Evolutionary conservation across 495 filamentous ascomycete species (phyloP).

Genomic region (Oidiodendron maius): DNA sequence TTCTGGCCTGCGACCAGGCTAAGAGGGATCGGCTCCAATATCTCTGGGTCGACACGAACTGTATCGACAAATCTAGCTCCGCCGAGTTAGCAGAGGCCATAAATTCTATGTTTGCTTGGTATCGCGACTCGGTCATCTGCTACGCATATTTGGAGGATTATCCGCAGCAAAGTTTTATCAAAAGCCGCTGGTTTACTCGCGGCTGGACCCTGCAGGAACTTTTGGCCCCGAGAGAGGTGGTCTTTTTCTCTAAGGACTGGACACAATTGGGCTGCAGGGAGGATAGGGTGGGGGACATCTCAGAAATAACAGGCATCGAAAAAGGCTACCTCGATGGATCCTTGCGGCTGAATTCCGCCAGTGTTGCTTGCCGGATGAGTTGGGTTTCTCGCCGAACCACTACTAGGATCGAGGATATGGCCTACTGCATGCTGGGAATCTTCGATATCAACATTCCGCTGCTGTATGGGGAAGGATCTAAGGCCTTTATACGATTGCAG

Average conservation of each 20-base stretch:
- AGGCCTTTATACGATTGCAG: constrained; percentile 24
- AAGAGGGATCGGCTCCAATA: constrained; percentile 16
- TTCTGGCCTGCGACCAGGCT: constrained; percentile 20
- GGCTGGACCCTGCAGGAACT: constrained; percentile 18
- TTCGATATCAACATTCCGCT: constrained; percentile 26
- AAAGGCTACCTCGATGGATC: not conserved
- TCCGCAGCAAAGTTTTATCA: constrained; percentile 18
- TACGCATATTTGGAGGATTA: constrained; percentile 14
- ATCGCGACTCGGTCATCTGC: constrained; percentile 14
- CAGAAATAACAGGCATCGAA: constrained; percentile 1
- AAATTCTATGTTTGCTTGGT: constrained; percentile 32
- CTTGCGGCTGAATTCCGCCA: not conserved
- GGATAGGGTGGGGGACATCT: not conserved
- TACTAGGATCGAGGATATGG: constrained; percentile 20
- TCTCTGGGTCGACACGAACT: constrained; percentile 37
- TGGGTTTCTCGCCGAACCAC: constrained; percentile 23
- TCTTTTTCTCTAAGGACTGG: constrained; percentile 7
- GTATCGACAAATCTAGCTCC: constrained; percentile 23
- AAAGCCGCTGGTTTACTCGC: constrained; percentile 23
- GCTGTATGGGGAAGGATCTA: constrained; percentile 25
- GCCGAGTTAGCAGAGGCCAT: constrained; percentile 30
- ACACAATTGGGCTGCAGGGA: constrained; percentile 2
- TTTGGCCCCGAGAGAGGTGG: constrained; percentile 6
- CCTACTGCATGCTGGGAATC: constrained; percentile 24
- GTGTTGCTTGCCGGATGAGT: constrained; percentile 16